Base-by-base conservation (phyloP, 2,329 filamentous ascomycete genomes). In the Aspergillus ochraceus region DNA sequence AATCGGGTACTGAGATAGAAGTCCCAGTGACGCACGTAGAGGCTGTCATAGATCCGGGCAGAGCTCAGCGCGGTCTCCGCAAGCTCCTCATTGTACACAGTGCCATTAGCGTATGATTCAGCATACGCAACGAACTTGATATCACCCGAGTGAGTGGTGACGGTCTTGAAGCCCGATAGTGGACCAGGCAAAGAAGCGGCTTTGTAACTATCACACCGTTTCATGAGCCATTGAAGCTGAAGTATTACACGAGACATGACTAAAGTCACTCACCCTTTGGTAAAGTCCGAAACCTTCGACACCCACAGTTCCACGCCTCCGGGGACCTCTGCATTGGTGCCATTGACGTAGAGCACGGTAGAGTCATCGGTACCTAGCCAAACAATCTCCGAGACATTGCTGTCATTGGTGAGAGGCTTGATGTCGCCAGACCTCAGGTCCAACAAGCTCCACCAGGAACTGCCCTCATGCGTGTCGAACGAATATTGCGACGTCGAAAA, bases 1-100 rank as follows among this genome's bases (percentile, higher is more conserved):
- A 84, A 86, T 68, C 90, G 88, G 50, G 87, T 83, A 0, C 84
- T 86, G 26, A 87, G 80, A 77, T 89, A 96, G n/a, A 83, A 76
- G 71, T 96, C 91, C 91, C 91, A 96, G 70, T 96, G 90, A 14
- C 91, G 85, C 29, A 91, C 90, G 69, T 91, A 95, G 26, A 93
- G 84, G 52, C 84, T 86, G 20, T 86, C 86, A 74, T 95, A 95
- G 22, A 92, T 83, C 67, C 85, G 88, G 29, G 86, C 91, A 3
- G 86, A 84, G 20, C 88, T 88, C 24, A 81, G 76, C 2, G 84
- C 79, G 69, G 87, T 86, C 63, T 84, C 78, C 42, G 84, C 86
- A 14, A 82, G 80, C 42, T 87, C 81, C 12, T 86, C 80, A 71
- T 90, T 90, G 76, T 88, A 88, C 26, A 95, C 82, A 1, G 85